Conservation (phyloP, 2,329 filamentous ascomycete genomes). For the Teratosphaeria epicoccoides region DNA sequence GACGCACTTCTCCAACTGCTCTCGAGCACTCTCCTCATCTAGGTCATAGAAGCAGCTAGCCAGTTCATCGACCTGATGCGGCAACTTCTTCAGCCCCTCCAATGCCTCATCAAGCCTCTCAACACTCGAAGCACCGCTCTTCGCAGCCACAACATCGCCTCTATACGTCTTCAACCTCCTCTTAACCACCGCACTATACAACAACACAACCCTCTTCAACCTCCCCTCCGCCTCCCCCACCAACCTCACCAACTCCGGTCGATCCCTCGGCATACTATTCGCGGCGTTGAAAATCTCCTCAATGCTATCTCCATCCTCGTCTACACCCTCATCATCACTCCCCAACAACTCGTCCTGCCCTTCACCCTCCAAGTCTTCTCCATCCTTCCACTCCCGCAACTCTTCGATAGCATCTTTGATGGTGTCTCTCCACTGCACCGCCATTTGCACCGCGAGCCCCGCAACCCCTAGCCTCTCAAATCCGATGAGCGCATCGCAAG, state of each 20-base stretch:
- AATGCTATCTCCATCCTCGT: slow-evolving; percentile 36
- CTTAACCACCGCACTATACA: slow-evolving; percentile 62
- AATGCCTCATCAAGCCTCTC: slow-evolving; percentile 45
- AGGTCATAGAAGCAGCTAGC: slow-evolving; percentile 63
- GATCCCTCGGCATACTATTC: slow-evolving; percentile 51
- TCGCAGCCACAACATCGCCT: slow-evolving; percentile 3
- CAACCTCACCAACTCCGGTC: slow-evolving; percentile 55
- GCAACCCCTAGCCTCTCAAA: slow-evolving; percentile 58
- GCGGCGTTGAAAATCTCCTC: slow-evolving; percentile 58
- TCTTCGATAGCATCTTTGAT: slow-evolving; percentile 77
- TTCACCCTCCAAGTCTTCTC: slow-evolving; percentile 41
- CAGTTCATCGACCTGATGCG: slow-evolving; percentile 59
- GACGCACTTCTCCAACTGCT: slow-evolving; percentile 49
- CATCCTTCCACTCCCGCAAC: slow-evolving; percentile 72
- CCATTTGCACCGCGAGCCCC: slow-evolving; percentile 59
- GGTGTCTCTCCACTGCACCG: slow-evolving; percentile 62
- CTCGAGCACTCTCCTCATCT: slow-evolving; percentile 48
- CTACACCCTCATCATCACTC: slow-evolving; percentile 29
- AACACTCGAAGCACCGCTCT: slow-evolving; percentile 15
- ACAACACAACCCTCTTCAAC: slow-evolving; percentile 54
- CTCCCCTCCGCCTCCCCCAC: slow-evolving; percentile 55
- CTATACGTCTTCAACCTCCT: slow-evolving; percentile 47
- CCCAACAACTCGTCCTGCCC: slow-evolving; percentile 27
- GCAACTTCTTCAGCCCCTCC: slow-evolving; percentile 47
- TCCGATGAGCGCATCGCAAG: slow-evolving; percentile 61